phyloP scores from a whole-genome alignment of 2,329 filamentous ascomycete species.

The Microdochium trichocladiopsis region DNA sequence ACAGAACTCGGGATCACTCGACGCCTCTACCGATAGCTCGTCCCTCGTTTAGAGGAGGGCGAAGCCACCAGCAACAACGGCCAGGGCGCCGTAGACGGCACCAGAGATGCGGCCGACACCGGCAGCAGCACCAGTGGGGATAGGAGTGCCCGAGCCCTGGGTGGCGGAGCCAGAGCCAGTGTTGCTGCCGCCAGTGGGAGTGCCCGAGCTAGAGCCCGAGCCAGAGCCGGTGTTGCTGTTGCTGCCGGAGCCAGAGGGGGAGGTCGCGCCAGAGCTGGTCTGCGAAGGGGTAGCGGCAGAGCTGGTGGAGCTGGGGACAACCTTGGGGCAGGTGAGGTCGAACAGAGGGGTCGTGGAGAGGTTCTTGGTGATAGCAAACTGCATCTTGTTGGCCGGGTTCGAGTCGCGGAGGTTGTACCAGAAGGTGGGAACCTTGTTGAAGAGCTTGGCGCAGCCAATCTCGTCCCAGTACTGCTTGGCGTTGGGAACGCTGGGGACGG shows the following conservation, averaged over 20 bases:
- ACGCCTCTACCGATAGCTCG: background rate
- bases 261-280: conserved; percentile 7
- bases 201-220: conserved; percentile 7
- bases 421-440: conserved; percentile 48
- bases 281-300: conserved; percentile 12
- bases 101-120: conserved; percentile 6
- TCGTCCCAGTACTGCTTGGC: conserved; percentile 58
- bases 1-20: background rate
- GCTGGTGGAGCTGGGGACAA: conserved; percentile 25
- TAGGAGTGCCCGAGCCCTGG: conserved; percentile 1
- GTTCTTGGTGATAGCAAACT: conserved; percentile 49
- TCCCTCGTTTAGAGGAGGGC: conserved; percentile 8
- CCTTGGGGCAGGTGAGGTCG: conserved; percentile 45
- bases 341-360: conserved; percentile 43
- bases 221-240: conserved; percentile 8
- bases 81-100: conserved; percentile 7
- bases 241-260: conserved; percentile 8
- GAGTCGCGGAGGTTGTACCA: conserved; percentile 58
- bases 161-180: conserved; percentile 8
- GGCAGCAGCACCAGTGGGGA: conserved; percentile 3
- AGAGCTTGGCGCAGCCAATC: conserved; percentile 52
- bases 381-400: conserved; percentile 50
- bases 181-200: conserved; percentile 6
- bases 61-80: conserved; percentile 7
- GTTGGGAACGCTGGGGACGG: conserved; percentile 47